Base-by-base conservation (phyloP, 208 protist genomes). In the Acanthamoeba royreba region DNA sequence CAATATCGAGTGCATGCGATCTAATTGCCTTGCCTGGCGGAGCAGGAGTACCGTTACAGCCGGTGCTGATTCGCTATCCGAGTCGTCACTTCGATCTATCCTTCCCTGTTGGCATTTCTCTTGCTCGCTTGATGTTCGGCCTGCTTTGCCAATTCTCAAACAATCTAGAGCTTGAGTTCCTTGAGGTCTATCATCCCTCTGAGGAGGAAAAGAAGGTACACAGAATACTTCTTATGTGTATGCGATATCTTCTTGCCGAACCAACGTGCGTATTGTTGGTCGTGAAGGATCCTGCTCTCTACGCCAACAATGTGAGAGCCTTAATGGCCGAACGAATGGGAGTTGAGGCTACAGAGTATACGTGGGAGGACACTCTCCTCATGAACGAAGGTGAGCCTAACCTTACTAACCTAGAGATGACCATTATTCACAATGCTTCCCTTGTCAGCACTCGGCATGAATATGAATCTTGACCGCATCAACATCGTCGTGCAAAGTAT, bases 41-140 rank as follows among this genome's bases (percentile, higher is more conserved):
- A 38, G 31, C 77, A 87, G 85, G 85, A 4, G 55, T 91, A 22
- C 85, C 85, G 31, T 13, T 91, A 35, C 85, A 91, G 43, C 85
- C 85, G 15, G 55, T 91, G 55, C 55, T 46, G 25, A 66, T 91
- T 38, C 22, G 28, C 19, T 91, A 91, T 38, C 53, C 85, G 35
- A n/a, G 72, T 25, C 47, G 43, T n/a, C 85, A 91, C 85, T 91
- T 91, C 28, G 40, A 72, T 25, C 85, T 55, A 28, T 53, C 85
- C 38, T 91, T 63, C 53, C 40, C 55, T 8, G 55, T 46, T 7
- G 53, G 35, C 85, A 42, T 49, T 2, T 52, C 43, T 4, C 47
- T 49, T 5, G 28, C 47, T 2, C 53, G 11, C 5, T 33, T 91
- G 40, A n/a, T 74, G 35, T 4, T 87, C 17, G 58, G 42, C 45